These are phyloP conservation scores for Eimeria acervulina DNA, from an alignment of 169 alveolate species.

Conservation along the genomic window DNA sequence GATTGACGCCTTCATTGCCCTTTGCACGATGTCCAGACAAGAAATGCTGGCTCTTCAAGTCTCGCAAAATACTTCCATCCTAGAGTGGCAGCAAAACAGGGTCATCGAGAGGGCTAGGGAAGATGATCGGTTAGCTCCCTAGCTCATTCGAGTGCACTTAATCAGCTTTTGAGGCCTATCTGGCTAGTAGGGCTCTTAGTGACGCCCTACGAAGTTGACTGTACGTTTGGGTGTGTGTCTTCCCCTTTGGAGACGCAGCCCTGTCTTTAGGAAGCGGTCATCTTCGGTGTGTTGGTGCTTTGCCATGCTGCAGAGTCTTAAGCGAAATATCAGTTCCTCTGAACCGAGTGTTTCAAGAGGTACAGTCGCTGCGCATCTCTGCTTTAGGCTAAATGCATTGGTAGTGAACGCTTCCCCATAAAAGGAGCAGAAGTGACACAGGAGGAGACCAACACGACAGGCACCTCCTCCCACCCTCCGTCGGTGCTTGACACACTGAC, in stretches of 20 bases:
- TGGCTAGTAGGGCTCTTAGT: background rate
- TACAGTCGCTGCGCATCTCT: background rate
- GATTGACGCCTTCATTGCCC: slow-evolving; percentile 9
- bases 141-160: background rate
- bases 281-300: background rate
- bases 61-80: background rate
- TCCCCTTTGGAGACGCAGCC: background rate
- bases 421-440: background rate
- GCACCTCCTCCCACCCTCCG: background rate
- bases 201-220: background rate
- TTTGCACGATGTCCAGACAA: slow-evolving; percentile 22
- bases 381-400: background rate
- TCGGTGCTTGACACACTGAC: background rate
- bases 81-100: slow-evolving; percentile 54
- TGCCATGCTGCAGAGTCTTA: slow-evolving; percentile 15
- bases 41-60: slow-evolving; percentile 55
- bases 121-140: slow-evolving; percentile 35
- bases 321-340: slow-evolving; percentile 28
- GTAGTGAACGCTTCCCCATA: background rate
- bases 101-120: slow-evolving; percentile 2
- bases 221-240: background rate
- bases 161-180: background rate
- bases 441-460: background rate
- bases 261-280: background rate
- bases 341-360: slow-evolving; percentile 65